phyloP scores from a whole-genome alignment of 2,329 filamentous ascomycete species.

The Alternaria sp. region DNA sequence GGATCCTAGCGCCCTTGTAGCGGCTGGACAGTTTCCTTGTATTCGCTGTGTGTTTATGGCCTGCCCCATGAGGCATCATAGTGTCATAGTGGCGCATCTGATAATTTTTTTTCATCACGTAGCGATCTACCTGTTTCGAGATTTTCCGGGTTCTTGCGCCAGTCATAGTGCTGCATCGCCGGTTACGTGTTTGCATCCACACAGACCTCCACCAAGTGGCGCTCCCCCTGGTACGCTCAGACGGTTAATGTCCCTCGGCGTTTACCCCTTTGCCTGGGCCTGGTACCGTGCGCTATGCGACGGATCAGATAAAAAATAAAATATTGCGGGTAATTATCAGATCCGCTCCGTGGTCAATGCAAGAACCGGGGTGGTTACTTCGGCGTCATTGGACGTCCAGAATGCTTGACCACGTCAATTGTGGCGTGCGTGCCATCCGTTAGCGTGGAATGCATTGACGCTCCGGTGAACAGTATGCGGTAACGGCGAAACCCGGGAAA shows the following conservation, averaged over 20 bases:
- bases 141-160: background rate
- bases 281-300: slow-evolving; percentile 3
- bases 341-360: slow-evolving; percentile 41
- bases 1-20: slow-evolving; percentile 16
- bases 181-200: slow-evolving; percentile 34
- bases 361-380: background rate
- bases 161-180: slow-evolving; percentile 16
- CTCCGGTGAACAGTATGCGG: background rate
- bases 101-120: slow-evolving; percentile 11
- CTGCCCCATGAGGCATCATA: slow-evolving; percentile 12
- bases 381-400: slow-evolving; percentile 8
- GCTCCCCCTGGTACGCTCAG: slow-evolving; percentile 27
- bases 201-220: slow-evolving; percentile 4
- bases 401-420: background rate
- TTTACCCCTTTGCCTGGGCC: background rate
- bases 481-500: background rate
- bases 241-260: background rate
- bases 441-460: background rate
- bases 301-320: slow-evolving; percentile 21
- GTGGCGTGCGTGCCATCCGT: slow-evolving; percentile 22
- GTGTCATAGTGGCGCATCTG: slow-evolving; percentile 23
- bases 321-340: slow-evolving; percentile 43
- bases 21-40: slow-evolving; percentile 22
- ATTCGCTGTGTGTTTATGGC: slow-evolving; percentile 15
- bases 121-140: slow-evolving; percentile 11